Base-by-base conservation (phyloP, 2,329 filamentous ascomycete species). In the Ambrosiella xylebori region DNA sequence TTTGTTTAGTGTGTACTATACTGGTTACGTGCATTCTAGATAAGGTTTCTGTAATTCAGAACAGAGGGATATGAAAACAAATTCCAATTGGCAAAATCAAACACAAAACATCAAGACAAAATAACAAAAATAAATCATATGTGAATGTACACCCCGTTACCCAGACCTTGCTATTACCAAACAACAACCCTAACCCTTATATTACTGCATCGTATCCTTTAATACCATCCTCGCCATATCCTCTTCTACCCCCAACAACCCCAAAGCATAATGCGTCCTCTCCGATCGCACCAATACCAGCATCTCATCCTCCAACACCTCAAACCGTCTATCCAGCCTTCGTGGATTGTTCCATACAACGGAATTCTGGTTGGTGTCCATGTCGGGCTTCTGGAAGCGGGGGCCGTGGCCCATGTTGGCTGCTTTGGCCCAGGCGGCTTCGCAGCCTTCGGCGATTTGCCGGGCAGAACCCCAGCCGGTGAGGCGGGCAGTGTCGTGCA, bases 391-490 rank as follows among this genome's bases (percentile, higher is more conserved):
- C 36, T 53, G 45, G 67, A 95, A 96, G 0, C 81, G 81, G 3
- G 89, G 88, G 0, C 89, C 91, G 51, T 81, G 77, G 0, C 86
- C 86, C 64, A 85, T 74, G 61, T 83, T 78, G 2, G 80, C 85
- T 0, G 85, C 82, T 66, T 84, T 86, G 60, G 79, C 76, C 93
- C 93, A 98, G 0, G 82, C 78, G 2, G 82, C 84, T 69, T 97
- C 90, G 68, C 88, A 95, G 1, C 88, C 89, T 54, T 80, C 76
- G 0, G 88, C 88, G 62, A 96, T 91, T 45, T 89, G 81, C 39
- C 81, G 78, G 1, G 88, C 86, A 1, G 85, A 88, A 64, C 88
- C 85, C 86, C 88, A 96, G 0, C 93, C 93, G 0, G 88, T 95
- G 7, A 93, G 74, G 1, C 83, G 80, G 1, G 85, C 80, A 44